Evolutionary conservation across 1,284 basidiomycete species (phyloP), one percentile per base, ranked within the genome.

Genomic region (Hymenochaete sp.): DNA sequence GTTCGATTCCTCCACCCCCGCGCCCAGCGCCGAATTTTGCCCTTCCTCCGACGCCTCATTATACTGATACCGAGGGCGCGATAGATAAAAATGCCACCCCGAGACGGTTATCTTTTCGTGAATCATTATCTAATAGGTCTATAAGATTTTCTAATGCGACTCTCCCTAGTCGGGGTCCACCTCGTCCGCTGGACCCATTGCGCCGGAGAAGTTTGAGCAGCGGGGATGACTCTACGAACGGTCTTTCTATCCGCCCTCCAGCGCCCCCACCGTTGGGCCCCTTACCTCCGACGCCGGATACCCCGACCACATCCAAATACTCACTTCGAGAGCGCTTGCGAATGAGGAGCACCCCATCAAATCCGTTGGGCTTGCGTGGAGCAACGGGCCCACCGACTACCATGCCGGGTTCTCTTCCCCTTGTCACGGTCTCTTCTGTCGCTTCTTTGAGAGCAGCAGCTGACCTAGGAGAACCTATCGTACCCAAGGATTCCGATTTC

Each of bases 21-120:
- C 74, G 79, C 9, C 82, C 82, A 27, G 73, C 79, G 4, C 82
- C 82, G 0, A 77, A 68, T 14, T 71, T 70, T 44, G 80, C 82
- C 6, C 72, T 80, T 9, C 82, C 82, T 24, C 79, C 79, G 45
- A 75, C 81, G 3, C 81, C 80, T 21, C n/a, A n/a, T n/a, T n/a
- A n/a, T n/a, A 11, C 39, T 8, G 28, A 47, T 2, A 58, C 57
- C 11, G 55, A 60, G 49, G 62, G 61, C 35, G 45, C 57, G 36
- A 51, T 50, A 26, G 51, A 51, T 10, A 54, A 48, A 19, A 57
- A 57, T 18, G 52, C 59, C 9, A 52, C 60, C 1, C 46, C 53
- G 19, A 48, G 32, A 75, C 72, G 56, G 10, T 59, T 67, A 8
- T 62, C 68, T 4, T 71, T 75, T 62, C 72, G 75, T 44, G 73